Conservation (phyloP, 495 filamentous ascomycete species). For the Penicillium psychrofluorescens region DNA sequence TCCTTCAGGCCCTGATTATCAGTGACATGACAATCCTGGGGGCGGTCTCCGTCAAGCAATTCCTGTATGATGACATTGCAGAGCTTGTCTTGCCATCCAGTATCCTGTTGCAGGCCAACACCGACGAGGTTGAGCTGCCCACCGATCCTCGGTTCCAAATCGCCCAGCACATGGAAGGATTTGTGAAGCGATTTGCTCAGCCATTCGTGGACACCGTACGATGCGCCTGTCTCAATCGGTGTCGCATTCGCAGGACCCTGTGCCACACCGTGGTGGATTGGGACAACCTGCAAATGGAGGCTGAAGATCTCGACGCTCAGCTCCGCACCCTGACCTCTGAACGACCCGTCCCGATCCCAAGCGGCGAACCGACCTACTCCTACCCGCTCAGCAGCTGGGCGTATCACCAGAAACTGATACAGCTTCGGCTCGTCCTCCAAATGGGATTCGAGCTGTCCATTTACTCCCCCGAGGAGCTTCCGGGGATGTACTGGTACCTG, state of each 20-base stretch:
- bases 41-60: constrained; percentile 57
- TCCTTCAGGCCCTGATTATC: constrained; percentile 72
- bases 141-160: constrained; percentile 71
- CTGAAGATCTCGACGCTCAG: constrained; percentile 69
- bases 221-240: constrained; percentile 81
- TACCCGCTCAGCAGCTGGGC: constrained; percentile 83
- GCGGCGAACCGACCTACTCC: constrained; percentile 44
- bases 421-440: constrained; percentile 84
- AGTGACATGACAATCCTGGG: constrained; percentile 60
- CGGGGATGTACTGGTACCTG: constrained; percentile 82
- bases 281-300: constrained; percentile 79
- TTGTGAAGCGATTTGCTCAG: constrained; percentile 65
- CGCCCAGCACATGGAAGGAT: constrained; percentile 69
- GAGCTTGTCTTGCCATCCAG: constrained; percentile 68
- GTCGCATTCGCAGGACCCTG: constrained; percentile 74
- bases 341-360: constrained; percentile 42
- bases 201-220: constrained; percentile 77
- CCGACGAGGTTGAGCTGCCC: constrained; percentile 68
- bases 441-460: constrained; percentile 93
- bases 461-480: constrained; percentile 79
- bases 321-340: constrained; percentile 58
- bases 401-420: constrained; percentile 77
- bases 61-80: constrained; percentile 72
- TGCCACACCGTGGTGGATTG: constrained; percentile 76
- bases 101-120: constrained; percentile 61